Evolutionary conservation across 352 stramenopile species (phyloP).

Genomic region (Aphanomyces astaci): DNA sequence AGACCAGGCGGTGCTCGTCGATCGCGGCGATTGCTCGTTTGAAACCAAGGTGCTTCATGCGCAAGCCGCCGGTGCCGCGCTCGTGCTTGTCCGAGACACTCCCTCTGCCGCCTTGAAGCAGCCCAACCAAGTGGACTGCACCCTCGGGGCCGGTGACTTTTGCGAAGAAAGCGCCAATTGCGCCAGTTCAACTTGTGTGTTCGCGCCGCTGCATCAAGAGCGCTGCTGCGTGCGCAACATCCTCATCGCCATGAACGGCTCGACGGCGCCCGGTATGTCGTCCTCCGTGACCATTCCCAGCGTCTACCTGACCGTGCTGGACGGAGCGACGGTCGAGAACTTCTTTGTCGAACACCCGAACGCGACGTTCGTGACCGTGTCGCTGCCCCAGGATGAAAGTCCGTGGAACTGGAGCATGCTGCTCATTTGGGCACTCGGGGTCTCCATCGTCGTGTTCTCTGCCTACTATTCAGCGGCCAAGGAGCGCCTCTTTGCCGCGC

Average conservation of each 20-base stretch:
- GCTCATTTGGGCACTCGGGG: conserved; percentile 49
- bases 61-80: conserved; percentile 29
- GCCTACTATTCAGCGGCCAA: conserved; percentile 46
- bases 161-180: conserved; percentile 16
- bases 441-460: conserved; percentile 36
- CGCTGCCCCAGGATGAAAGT: conserved; percentile 14
- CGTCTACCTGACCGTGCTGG: conserved; percentile 16
- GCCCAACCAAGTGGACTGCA: conserved; percentile 41
- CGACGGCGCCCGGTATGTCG: not conserved
- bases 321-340: conserved; percentile 5
- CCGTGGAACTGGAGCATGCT: conserved; percentile 63
- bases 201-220: not conserved
- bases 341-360: not conserved
- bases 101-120: conserved; percentile 34
- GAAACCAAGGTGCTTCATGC: conserved; percentile 38
- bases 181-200: conserved; percentile 16
- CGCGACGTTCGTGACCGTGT: conserved; percentile 11
- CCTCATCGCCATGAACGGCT: conserved; percentile 9
- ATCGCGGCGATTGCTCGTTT: conserved; percentile 43
- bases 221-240: conserved; percentile 16
- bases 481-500: conserved; percentile 45
- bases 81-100: conserved; percentile 48
- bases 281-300: conserved; percentile 6
- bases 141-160: conserved; percentile 30
- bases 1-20: conserved; percentile 36